Evolutionary conservation across 345 rosid species (phyloP).

Genomic region (Lepidium didymum): DNA sequence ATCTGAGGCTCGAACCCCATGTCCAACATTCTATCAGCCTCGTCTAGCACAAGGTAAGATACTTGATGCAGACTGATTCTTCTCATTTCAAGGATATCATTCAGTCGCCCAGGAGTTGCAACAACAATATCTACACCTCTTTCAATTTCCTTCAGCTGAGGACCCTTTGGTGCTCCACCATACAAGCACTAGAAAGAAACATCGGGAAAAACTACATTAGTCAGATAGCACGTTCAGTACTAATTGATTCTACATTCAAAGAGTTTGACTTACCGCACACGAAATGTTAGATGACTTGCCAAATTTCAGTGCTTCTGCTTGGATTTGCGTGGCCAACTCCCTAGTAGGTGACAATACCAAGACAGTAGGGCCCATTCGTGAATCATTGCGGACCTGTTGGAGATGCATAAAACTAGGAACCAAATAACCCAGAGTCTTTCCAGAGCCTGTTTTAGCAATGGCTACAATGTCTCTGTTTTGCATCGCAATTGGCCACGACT

Average conservation of each 20-base stretch:
- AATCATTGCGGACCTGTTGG: conserved; percentile 49
- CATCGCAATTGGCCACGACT: conserved; percentile 95
- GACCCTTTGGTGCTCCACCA: conserved; percentile 99
- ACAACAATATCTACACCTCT: conserved; percentile 89
- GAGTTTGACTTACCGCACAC: conserved; percentile 56
- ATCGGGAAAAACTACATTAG: neutral
- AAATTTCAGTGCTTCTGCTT: conserved; percentile 86
- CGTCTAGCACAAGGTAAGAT: conserved; percentile 92
- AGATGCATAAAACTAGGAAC: conserved; percentile 82
- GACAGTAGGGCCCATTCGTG: conserved; percentile 84
- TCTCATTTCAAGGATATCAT: conserved; percentile 95
- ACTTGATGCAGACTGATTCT: conserved; percentile 78
- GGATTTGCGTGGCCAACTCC: conserved; percentile 96
- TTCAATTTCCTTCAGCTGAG: conserved; percentile 84
- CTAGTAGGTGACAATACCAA: conserved; percentile 95
- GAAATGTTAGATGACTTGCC: conserved; percentile 79
- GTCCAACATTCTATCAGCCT: conserved; percentile 98
- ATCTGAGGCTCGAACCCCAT: conserved; percentile 99
- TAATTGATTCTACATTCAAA: neutral
- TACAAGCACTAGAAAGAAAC: conserved; percentile 60
- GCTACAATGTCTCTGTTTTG: conserved; percentile 90
- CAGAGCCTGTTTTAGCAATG: conserved; percentile 94
- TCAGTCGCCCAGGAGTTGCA: conserved; percentile 96
- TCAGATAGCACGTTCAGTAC: neutral
- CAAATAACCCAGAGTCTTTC: conserved; percentile 92